Evolutionary conservation across 2,329 filamentous ascomycete species (phyloP), one percentile per base, ranked within the genome.

Genomic region (Monilinia polystroma): DNA sequence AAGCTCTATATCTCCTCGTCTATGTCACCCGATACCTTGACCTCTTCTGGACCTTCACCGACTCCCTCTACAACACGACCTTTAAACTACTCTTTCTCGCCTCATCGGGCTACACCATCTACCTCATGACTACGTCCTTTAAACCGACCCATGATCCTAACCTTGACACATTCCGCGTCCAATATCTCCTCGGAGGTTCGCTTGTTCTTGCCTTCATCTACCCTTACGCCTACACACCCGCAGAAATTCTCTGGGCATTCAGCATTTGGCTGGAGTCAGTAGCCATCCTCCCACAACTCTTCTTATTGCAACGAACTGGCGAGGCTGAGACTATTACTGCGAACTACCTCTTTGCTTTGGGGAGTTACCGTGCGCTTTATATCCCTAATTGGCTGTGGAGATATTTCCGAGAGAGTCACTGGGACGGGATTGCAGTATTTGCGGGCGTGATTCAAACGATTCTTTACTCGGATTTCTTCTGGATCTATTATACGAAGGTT

Each of bases 241-340:
- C 87, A 38, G 94, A 97, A 86, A 92, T 99, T 70, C 84, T 96
- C 59, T 99, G 95, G 95, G 90, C 95, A 29, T 99, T 98, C 79
- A 96, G 91, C 64, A 97, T 99, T 78, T 99, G 95, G 95, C 86
- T 99, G 43, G 95, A 99, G 81, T 90, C 91, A 5, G 95, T 99
- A 23, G 95, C 95, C 63, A 99, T 99, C 73, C 85, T 99, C 68
- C 95, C 95, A 1, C 95, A 99, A 81, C 86, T 99, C 64, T 98
- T 99, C 80, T 96, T 99, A 92, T 84, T 99, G 70, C 95, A 99
- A 81, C 86, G 95, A 75, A 99, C 95, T 0, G 96, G 95, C 72
- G 94, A 98, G 81, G 96, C 95, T 14, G 95, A 99, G 81, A 97
- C 95, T n/a, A 99, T 99, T 76, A 99, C 95, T 16, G 97, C 93